Percentiles rank a stretch among this genome's conserved stretches.
Evolutionary conservation across 2,329 filamentous ascomycete genomes (phyloP).

Genomic region (Apiospora rasikravindrae): DNA sequence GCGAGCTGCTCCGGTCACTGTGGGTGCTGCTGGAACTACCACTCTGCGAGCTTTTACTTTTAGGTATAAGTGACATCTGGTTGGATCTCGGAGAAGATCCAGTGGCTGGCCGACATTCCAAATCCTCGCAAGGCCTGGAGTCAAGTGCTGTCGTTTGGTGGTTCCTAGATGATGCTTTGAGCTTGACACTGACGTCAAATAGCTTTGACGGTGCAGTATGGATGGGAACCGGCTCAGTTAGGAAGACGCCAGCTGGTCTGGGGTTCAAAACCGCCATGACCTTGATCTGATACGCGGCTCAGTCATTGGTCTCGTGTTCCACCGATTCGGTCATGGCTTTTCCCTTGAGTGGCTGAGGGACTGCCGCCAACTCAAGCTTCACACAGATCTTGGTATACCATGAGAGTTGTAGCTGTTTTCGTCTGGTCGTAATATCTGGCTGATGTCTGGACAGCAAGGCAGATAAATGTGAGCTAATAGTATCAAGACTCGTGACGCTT

Average conservation of each 20-base stretch:
- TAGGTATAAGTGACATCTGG: background rate
- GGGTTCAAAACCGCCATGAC: background rate
- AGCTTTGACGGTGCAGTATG: background rate
- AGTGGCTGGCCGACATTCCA: background rate
- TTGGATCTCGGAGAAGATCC: background rate
- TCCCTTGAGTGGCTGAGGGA: background rate
- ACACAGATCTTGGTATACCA: background rate
- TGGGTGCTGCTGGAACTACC: constrained; percentile 17
- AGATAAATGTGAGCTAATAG: background rate
- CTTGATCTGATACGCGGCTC: background rate
- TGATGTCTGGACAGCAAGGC: background rate
- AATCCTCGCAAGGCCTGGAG: background rate
- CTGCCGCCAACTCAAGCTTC: background rate
- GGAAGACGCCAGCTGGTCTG: background rate
- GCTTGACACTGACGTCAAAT: constrained; percentile 7
- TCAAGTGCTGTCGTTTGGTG: background rate
- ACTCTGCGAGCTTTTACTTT: background rate
- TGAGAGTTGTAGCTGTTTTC: background rate
- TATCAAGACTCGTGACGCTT: background rate
- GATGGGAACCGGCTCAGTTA: constrained; percentile 14
- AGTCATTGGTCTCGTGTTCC: background rate
- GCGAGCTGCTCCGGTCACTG: constrained; percentile 19
- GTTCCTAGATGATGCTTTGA: background rate
- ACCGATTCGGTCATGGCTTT: background rate
- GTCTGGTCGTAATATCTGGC: background rate